Base-by-base conservation (phyloP, 176 grass and related monocot species). In the Dactylis glomerata region DNA sequence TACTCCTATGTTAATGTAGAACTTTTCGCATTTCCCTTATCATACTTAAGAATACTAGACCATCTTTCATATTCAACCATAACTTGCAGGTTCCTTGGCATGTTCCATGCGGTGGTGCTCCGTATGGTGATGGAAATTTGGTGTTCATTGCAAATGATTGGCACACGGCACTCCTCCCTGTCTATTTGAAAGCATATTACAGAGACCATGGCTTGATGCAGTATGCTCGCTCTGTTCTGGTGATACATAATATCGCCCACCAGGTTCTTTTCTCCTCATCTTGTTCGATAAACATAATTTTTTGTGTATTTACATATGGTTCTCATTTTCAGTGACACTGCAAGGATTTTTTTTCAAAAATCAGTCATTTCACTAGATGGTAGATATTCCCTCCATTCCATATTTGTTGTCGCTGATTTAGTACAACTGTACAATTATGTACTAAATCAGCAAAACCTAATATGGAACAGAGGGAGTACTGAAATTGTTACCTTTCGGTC, bases 181-280 rank as follows among this genome's bases (percentile, higher is more conserved):
- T 98, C 56, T 95, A 98, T 87, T 89, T 98, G 41, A 98, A 95
- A 49, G 93, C 93, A 81, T 94, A 94, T 78, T 95, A 98, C 83
- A 92, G 96, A 83, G 93, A 98, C 86, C 77, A 94, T 78, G 96
- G 93, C 36, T 59, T 79, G 75, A 98, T 95, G 96, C 88, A 89
- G 73, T 98, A 90, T 68, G 54, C 88, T 74, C 91, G 96, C 68
- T 98, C 91, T 20, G 81, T 95, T 86, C 77, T 98, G 15, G 93
- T 95, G 83, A 92, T 98, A 86, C 96, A 98, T 83, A 98, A 98
- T 70, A 95, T 95, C 10, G 96, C 96, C 44, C 91, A 98, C 70
- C 96, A 98, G 93, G 96, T 98, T 64, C 46, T 88, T 38, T 47
- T 32, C 15, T 47, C 56, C 28, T 38, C 1, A 54, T 77, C 24